Evolutionary conservation across 139 green algal species (phyloP), one percentile per base, ranked within the genome.

Genomic region (Coccomyxa sp.): DNA sequence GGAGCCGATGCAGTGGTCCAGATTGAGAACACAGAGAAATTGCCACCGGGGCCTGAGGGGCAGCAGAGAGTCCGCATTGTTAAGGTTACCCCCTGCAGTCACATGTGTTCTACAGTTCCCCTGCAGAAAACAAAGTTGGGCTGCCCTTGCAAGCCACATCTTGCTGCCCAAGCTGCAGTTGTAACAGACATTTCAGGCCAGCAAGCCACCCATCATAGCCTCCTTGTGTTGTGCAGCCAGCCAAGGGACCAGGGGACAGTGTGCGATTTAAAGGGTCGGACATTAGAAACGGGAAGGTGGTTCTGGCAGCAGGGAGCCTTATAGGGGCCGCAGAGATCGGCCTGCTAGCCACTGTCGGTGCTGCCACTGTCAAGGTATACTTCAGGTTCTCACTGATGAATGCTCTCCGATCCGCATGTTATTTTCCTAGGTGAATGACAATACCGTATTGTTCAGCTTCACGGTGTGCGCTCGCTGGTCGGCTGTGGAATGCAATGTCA

Each of bases 291-390:
- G 95, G 93, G 0, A 86, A 93, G 57, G 63, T 86, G 21, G 90
- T 98, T 13, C 88, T 99, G 83, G 10, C 79, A 13, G 82, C 86
- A 0, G 96, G 96, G 0, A 88, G 95, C 38, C 82, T 83, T 13
- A 86, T 99, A 11, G 93, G 88, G 0, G 80, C 93, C 0, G 90
- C 94, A 1, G 96, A 98, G 85, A 86, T 99, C 12, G 97, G 95
- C 58, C 93, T 99, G 67, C 87, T 98, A n/a, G 96, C 95, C n/a
- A 97, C 93, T 0, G 95, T 97, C 21, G 96, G 95, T 1, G 92
- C 91, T 10, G 63, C 82, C 31, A 79, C 32, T 0, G 85, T 96
- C 27, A 76, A 90, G 58, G 90, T 91, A 30, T 15, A 66, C n/a
- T n/a, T n/a, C n/a, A n/a, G n/a, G n/a, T n/a, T n/a, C n/a, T n/a